A percentile compares a stretch with the other conserved stretches of the same genome.
These are phyloP conservation scores for Cyberlindnera xylosilytica DNA, from an alignment of 805 yeast genomes.

Conservation along the genomic window DNA sequence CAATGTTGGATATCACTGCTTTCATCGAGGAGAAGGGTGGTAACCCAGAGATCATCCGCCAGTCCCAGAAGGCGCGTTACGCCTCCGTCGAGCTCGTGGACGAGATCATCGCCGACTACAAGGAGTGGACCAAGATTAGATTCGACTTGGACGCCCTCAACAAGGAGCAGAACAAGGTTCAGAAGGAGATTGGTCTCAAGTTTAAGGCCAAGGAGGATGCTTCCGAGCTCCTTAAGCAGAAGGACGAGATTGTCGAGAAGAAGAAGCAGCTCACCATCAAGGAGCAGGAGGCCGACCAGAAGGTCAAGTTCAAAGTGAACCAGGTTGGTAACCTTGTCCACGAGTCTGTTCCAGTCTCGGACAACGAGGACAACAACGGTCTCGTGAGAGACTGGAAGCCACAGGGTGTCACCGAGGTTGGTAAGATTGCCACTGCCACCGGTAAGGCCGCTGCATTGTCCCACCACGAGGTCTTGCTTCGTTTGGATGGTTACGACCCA, in stretches of 20 bases:
- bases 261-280: slow-evolving; percentile 62
- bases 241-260: slow-evolving; percentile 67
- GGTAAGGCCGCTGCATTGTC: slow-evolving; percentile 76
- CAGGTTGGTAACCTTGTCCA: slow-evolving; percentile 93
- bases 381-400: slow-evolving; percentile 88
- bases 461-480: slow-evolving; percentile 90
- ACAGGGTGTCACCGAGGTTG: slow-evolving; percentile 56
- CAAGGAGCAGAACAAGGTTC: slow-evolving; percentile 84
- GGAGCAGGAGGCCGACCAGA: slow-evolving; percentile 79
- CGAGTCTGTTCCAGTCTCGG: slow-evolving; percentile 81
- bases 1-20: slow-evolving; percentile 88
- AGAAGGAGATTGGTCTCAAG: slow-evolving; percentile 89
- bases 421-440: slow-evolving; percentile 71
- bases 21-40: slow-evolving; percentile 98
- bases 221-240: slow-evolving; percentile 71
- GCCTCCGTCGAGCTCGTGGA: slow-evolving; percentile 93
- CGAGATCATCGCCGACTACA: slow-evolving; percentile 88
- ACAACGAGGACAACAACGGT: slow-evolving; percentile 89
- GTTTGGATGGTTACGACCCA: slow-evolving; percentile 97
- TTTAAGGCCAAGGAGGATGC: slow-evolving; percentile 97
- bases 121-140: slow-evolving; percentile 86
- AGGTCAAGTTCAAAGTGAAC: slow-evolving; percentile 76
- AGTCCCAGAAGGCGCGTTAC: slow-evolving; percentile 91
- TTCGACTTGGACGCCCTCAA: slow-evolving; percentile 88
- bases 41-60: slow-evolving; percentile 82